Evolutionary conservation across 257 asterid genomes (phyloP), one percentile per base, ranked within the genome.

Genomic region (Perilla frutescens): DNA sequence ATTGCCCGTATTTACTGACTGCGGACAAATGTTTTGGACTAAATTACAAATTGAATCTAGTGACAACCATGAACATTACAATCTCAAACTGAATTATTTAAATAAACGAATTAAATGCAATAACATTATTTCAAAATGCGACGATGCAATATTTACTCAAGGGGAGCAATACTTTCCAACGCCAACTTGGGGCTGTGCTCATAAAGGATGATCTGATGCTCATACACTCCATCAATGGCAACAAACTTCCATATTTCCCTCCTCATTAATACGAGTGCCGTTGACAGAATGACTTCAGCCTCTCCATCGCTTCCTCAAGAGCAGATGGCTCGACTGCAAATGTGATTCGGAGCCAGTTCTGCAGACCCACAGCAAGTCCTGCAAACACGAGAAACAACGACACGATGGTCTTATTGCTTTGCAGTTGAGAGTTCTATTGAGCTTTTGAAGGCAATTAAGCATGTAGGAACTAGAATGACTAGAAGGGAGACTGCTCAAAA

Each of bases 331-430:
- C 96, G 0, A 81, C 87, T 0, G 96, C 97, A 20, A 89, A 91
- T 6, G 96, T 91, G 69, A 91, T 81, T 8, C 96, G 75, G 6
- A 89, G 55, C 97, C 97, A 91, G 55, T 87, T 71, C 65, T 87
- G 78, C 2, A 91, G 84, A 55, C 97, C 96, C 20, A 91, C 96
- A 44, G 91, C 90, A 44, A 83, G 65, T 54, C 97, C 97, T 91
- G 90, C 74, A 80, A 67, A 41, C 1, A 6, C 34, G 6, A 51
- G 4, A 6, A 7, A 7, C 2, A 34, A 34, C 1, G 37, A 4
- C 37, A 34, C 37, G 37, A 34, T 20, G 26, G 26, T 20, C 26
- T 20, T 20, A 20, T 20, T 20, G 26, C 26, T 20, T 20, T 20
- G 26, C 26, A 20, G 26, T 20, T 20, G 26, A 20, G 26, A 20